These are phyloP conservation scores for Rhynchospora tenuis DNA, from an alignment of 176 grass and related monocot genomes.

Conservation along the genomic window DNA sequence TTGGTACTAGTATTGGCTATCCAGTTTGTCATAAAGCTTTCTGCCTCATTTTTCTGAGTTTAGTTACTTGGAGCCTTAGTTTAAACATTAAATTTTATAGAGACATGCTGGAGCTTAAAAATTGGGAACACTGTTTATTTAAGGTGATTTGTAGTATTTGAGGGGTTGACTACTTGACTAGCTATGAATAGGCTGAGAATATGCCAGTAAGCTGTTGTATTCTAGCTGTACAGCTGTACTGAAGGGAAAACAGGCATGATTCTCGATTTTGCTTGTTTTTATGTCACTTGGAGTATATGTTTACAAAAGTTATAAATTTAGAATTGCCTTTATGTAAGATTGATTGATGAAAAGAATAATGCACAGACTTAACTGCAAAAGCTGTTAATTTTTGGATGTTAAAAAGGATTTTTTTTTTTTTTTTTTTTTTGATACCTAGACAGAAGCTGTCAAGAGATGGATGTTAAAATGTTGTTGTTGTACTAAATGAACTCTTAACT, in stretches of 20 bases:
- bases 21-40: neutral
- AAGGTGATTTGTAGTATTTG: neutral
- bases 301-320: neutral
- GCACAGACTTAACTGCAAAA: neutral
- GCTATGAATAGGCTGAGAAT: neutral
- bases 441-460: too few species aligned
- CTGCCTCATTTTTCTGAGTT: neutral
- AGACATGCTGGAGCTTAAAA: neutral
- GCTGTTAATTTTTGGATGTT: too few species aligned
- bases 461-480: too few species aligned
- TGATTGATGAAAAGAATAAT: neutral
- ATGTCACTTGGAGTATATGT: neutral
- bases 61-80: neutral
- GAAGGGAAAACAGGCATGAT: neutral
- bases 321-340: neutral
- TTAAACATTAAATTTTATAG: neutral
- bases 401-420: too few species aligned
- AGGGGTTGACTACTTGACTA: neutral
- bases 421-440: too few species aligned
- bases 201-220: neutral
- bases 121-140: neutral
- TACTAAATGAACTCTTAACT: too few species aligned
- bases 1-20: constrained; percentile 4
- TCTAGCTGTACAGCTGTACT: neutral
- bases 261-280: neutral